A percentile compares a stretch with the other conserved stretches of the same genome.
Evolutionary conservation across 441 rosid genomes (phyloP).

Genomic region (Omphalea diandra): DNA sequence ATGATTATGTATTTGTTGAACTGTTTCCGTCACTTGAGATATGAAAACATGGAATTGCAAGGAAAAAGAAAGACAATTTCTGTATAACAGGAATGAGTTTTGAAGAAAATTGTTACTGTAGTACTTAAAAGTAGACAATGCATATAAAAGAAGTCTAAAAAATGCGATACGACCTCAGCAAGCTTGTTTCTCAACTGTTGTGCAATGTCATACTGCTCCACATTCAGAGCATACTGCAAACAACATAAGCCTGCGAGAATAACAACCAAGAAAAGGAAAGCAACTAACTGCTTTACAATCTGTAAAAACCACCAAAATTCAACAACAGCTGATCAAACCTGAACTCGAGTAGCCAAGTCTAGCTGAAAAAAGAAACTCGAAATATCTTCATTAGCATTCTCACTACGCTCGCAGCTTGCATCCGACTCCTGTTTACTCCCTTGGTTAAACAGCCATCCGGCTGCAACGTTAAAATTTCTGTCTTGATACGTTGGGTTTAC

Average conservation of each 20-base stretch:
- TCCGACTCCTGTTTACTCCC: constrained; percentile 54
- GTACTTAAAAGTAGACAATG: constrained; percentile 8
- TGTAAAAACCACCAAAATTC: not conserved
- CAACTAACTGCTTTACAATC: not conserved
- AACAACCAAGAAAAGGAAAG: constrained; percentile 11
- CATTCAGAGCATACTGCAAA: constrained; percentile 78
- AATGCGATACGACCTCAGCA: constrained; percentile 57
- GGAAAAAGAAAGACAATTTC: not conserved
- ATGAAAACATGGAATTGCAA: not conserved
- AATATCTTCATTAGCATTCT: constrained; percentile 90
- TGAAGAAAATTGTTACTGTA: not conserved
- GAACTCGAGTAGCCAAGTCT: constrained; percentile 87
- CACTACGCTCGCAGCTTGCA: constrained; percentile 76
- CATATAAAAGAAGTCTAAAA: constrained; percentile 11
- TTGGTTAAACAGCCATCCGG: constrained; percentile 82
- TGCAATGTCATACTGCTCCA: constrained; percentile 88
- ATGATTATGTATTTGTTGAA: not conserved
- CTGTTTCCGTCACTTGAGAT: not conserved
- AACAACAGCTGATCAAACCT: constrained; percentile 43
- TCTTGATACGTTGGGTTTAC: constrained; percentile 28
- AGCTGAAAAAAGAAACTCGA: constrained; percentile 88
- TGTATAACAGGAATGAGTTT: not conserved
- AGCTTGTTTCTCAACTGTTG: constrained; percentile 84
- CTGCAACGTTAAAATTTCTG: constrained; percentile 58
- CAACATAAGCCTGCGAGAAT: constrained; percentile 18